Conservation (phyloP, 495 filamentous ascomycete genomes). For the Wilcoxina mikolae region DNA sequence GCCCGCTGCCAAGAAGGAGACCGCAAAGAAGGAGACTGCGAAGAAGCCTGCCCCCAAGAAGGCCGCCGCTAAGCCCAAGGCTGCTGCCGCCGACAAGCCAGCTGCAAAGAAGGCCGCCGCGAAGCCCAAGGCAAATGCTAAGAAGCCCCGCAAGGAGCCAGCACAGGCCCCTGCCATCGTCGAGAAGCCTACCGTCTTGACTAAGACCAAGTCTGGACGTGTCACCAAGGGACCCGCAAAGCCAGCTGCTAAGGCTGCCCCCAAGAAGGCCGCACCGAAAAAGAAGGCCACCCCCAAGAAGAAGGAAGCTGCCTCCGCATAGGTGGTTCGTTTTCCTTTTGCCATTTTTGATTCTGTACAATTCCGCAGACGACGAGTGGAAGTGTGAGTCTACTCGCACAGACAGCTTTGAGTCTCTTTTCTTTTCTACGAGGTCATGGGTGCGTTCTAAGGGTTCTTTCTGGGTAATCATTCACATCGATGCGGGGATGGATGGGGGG, state of each 20-base stretch:
- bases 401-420: not conserved
- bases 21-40: slow-evolving; percentile 18
- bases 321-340: slow-evolving; percentile 10
- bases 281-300: slow-evolving; percentile 35
- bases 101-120: slow-evolving; percentile 35
- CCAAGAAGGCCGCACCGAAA: slow-evolving; percentile 49
- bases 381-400: not conserved
- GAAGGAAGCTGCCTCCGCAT: slow-evolving; percentile 15
- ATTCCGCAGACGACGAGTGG: not conserved
- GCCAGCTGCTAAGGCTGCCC: slow-evolving; percentile 41
- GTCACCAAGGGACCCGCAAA: slow-evolving; percentile 62
- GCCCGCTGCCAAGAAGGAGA: slow-evolving; percentile 31
- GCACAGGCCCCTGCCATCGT: slow-evolving; percentile 43
- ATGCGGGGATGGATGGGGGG: too few relatives aligned
- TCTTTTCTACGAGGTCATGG: not conserved
- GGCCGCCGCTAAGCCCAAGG: slow-evolving; percentile 34
- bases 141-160: slow-evolving; percentile 27
- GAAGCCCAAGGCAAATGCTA: slow-evolving; percentile 31
- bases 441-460: not conserved
- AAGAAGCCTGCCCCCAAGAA: slow-evolving; percentile 43
- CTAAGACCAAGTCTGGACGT: slow-evolving; percentile 83
- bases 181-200: slow-evolving; percentile 56
- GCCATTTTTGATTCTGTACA: not conserved
- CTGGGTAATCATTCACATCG: not conserved
- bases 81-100: slow-evolving; percentile 28